Evolutionary conservation across 2,329 filamentous ascomycete genomes (phyloP).

Genomic region (Elsinoe necatrix): DNA sequence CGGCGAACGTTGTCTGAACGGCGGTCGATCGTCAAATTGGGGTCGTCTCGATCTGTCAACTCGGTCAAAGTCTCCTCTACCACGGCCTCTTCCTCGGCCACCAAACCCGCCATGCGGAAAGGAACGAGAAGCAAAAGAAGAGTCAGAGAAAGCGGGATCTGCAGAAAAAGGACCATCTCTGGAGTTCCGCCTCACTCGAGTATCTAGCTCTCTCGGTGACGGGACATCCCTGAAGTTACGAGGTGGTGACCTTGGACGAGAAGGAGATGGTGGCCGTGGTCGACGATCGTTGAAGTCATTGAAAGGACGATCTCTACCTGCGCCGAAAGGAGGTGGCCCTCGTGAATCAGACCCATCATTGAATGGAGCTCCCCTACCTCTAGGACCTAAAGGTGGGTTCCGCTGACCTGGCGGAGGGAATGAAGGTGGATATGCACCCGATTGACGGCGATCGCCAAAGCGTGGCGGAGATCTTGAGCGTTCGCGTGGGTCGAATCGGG

Average conservation of each 20-base stretch:
- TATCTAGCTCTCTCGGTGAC: constrained; percentile 54
- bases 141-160: constrained; percentile 62
- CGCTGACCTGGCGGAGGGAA: constrained; percentile 38
- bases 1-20: constrained; percentile 44
- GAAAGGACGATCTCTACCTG: constrained; percentile 53
- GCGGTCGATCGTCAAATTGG: constrained; percentile 42
- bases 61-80: constrained; percentile 44
- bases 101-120: constrained; percentile 47
- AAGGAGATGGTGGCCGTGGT: constrained; percentile 52
- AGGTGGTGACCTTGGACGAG: constrained; percentile 54
- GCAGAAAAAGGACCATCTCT: constrained; percentile 66
- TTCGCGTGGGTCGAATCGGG: constrained; percentile 45
- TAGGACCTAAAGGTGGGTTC: constrained; percentile 53
- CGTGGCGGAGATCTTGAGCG: constrained; percentile 64
- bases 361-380: constrained; percentile 52
- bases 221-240: constrained; percentile 50
- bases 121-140: constrained; percentile 48
- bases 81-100: constrained; percentile 46
- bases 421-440: constrained; percentile 38
- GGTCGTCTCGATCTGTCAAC: constrained; percentile 42
- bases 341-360: constrained; percentile 50
- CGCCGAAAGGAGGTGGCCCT: constrained; percentile 50
- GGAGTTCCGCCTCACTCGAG: constrained; percentile 58
- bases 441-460: constrained; percentile 63
- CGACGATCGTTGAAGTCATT: constrained; percentile 47